These are phyloP conservation scores for Diaporthe australafricana DNA, from an alignment of 2,329 filamentous ascomycete genomes.

Conservation along the genomic window DNA sequence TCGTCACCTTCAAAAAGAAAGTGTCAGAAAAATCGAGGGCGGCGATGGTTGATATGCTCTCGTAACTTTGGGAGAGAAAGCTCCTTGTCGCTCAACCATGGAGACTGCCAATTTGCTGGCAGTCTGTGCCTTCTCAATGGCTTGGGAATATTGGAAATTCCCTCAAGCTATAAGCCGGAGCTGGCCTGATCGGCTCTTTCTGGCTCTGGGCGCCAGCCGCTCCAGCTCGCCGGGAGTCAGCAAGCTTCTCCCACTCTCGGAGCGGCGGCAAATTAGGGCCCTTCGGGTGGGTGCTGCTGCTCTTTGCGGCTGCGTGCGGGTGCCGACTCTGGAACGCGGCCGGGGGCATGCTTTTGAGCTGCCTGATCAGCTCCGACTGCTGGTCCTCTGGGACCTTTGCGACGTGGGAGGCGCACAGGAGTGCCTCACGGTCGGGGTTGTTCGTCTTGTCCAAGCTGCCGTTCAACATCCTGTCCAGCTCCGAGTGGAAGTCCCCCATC, in stretches of 20 bases:
- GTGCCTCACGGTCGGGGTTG: conserved; percentile 9
- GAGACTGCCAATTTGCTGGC: too few species aligned
- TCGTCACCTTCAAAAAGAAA: neutral
- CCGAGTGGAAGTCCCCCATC: neutral
- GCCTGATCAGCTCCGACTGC: conserved; percentile 7
- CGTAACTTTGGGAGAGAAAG: neutral
- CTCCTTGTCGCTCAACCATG: too few species aligned
- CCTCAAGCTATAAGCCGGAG: neutral
- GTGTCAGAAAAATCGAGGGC: neutral
- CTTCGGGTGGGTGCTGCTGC: neutral
- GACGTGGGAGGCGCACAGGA: conserved; percentile 4
- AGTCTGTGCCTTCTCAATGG: neutral
- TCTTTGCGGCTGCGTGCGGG: neutral
- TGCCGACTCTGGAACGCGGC: neutral
- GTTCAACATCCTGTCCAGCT: neutral
- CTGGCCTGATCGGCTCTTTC: neutral
- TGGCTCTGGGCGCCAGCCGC: neutral
- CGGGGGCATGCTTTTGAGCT: neutral
- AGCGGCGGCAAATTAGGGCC: neutral
- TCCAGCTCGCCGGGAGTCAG: neutral
- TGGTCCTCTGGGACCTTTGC: conserved; percentile 11
- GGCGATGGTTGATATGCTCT: neutral
- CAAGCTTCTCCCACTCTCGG: neutral
- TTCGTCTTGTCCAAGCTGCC: neutral
- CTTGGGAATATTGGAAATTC: conserved; percentile 14